Conservation (phyloP, 305 asterid genomes). For the Fraxinus latifolia region DNA sequence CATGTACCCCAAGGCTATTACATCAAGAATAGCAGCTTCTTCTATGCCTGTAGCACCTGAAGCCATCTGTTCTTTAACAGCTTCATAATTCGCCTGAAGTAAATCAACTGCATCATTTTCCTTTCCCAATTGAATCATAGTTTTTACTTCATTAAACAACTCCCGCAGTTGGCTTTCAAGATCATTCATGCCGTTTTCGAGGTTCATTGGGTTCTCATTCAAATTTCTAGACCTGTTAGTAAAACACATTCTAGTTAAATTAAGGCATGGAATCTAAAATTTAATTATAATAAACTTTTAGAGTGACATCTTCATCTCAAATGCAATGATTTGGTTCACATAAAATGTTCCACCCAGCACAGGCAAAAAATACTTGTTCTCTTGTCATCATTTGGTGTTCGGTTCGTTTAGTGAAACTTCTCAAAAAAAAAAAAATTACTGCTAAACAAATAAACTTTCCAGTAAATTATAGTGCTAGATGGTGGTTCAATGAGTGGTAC, state of each 20-base stretch:
- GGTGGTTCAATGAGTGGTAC: neutral
- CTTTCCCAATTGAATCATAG: slow-evolving; percentile 60
- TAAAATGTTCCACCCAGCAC: neutral
- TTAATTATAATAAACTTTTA: neutral
- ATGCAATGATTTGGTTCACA: neutral
- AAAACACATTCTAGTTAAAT: slow-evolving; percentile 15
- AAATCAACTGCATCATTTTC: slow-evolving; percentile 61
- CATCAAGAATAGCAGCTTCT: slow-evolving; percentile 88
- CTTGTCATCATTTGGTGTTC: neutral
- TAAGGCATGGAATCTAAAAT: neutral
- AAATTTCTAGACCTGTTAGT: slow-evolving; percentile 23
- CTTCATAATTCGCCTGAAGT: slow-evolving; percentile 77
- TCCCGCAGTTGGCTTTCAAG: slow-evolving; percentile 67
- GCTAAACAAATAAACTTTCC: neutral
- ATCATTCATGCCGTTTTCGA: slow-evolving; percentile 35
- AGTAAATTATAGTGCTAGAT: neutral
- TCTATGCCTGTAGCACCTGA: slow-evolving; percentile 60
- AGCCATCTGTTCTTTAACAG: slow-evolving; percentile 64
- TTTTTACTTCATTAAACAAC: slow-evolving; percentile 64
- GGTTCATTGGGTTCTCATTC: slow-evolving; percentile 25
- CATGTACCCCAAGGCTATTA: slow-evolving; percentile 73
- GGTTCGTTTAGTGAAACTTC: neutral
- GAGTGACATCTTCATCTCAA: neutral
- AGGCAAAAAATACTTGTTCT: neutral
- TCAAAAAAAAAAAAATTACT: neutral